A percentile compares a stretch with the other conserved stretches of the same genome.
phyloP scores from a whole-genome alignment of 2,329 filamentous ascomycete species.

The Pyricularia sp. region DNA sequence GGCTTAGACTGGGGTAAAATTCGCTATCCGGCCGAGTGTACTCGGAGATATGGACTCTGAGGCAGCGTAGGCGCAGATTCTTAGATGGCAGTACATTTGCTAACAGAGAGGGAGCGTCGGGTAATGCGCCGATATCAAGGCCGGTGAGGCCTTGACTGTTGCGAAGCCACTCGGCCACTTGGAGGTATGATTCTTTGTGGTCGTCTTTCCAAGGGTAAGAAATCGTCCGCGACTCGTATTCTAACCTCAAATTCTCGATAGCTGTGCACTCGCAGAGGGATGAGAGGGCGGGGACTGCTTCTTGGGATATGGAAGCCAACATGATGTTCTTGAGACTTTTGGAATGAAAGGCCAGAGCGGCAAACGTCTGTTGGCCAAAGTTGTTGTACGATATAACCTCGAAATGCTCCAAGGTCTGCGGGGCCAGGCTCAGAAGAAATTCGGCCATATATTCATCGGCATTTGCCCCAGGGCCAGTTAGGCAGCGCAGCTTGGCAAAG shows the following conservation, averaged over 20 bases:
- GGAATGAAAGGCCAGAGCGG: slow-evolving; percentile 34
- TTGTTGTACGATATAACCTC: slow-evolving; percentile 42
- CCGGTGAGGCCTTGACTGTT: slow-evolving; percentile 31
- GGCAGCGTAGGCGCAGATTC: slow-evolving; percentile 29
- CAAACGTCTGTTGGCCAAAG: slow-evolving; percentile 40
- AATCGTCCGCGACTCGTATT: slow-evolving; percentile 10
- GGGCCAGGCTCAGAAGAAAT: slow-evolving; percentile 42
- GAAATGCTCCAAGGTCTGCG: slow-evolving; percentile 45
- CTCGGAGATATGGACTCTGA: slow-evolving; percentile 28
- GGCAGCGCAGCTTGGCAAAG: slow-evolving; percentile 48
- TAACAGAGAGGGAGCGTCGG: slow-evolving; percentile 38
- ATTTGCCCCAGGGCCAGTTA: slow-evolving; percentile 25
- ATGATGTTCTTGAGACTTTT: slow-evolving; percentile 19
- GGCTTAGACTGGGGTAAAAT: slow-evolving; percentile 38
- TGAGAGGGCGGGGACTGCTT: neutral
- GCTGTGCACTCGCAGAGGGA: slow-evolving; percentile 18
- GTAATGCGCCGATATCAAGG: slow-evolving; percentile 36
- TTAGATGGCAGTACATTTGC: slow-evolving; percentile 27
- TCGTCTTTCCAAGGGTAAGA: slow-evolving; percentile 10
- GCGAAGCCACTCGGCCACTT: slow-evolving; percentile 18
- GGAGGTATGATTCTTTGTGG: slow-evolving; percentile 13
- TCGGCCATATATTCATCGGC: slow-evolving; percentile 43
- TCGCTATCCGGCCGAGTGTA: slow-evolving; percentile 29
- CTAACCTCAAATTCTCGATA: slow-evolving; percentile 21
- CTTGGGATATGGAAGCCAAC: neutral